A percentile compares a stretch with the other conserved stretches of the same genome.
Conservation (phyloP, 208 protist genomes). For the Naegleria fowleri region DNA sequence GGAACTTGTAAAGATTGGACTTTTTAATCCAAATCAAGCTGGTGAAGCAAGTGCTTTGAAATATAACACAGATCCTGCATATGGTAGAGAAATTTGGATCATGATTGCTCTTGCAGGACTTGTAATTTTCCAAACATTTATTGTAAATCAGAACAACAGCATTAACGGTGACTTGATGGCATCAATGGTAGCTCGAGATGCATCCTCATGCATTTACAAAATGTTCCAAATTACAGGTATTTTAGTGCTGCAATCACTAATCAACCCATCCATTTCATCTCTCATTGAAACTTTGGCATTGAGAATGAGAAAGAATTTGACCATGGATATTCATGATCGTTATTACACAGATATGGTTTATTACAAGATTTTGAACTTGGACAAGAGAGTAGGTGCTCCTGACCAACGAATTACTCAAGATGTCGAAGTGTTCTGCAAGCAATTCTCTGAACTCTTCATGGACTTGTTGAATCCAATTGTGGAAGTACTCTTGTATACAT, state of each 20-base stretch:
- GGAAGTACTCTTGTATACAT: background rate
- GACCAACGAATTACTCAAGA: constrained; percentile 28
- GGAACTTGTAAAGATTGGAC: background rate
- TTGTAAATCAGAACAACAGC: background rate
- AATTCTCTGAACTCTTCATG: background rate
- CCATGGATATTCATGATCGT: background rate
- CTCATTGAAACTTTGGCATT: background rate
- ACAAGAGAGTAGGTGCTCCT: background rate
- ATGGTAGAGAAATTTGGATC: background rate
- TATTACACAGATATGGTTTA: constrained; percentile 23
- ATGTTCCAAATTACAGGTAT: background rate
- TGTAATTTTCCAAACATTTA: background rate
- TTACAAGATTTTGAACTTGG: background rate
- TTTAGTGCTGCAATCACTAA: background rate
- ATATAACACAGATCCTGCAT: background rate
- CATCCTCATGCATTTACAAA: background rate
- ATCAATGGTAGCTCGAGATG: background rate
- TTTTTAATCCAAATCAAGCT: background rate
- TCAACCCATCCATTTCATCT: background rate
- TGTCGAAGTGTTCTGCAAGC: background rate
- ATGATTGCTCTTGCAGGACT: background rate
- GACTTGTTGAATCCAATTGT: background rate
- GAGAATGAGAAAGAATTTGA: constrained; percentile 25
- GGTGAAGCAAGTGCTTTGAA: background rate
- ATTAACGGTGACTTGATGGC: constrained; percentile 1